Evolutionary conservation across 345 rosid species (phyloP), one percentile per base, ranked within the genome.

Genomic region (Boechera divaricarpa): DNA sequence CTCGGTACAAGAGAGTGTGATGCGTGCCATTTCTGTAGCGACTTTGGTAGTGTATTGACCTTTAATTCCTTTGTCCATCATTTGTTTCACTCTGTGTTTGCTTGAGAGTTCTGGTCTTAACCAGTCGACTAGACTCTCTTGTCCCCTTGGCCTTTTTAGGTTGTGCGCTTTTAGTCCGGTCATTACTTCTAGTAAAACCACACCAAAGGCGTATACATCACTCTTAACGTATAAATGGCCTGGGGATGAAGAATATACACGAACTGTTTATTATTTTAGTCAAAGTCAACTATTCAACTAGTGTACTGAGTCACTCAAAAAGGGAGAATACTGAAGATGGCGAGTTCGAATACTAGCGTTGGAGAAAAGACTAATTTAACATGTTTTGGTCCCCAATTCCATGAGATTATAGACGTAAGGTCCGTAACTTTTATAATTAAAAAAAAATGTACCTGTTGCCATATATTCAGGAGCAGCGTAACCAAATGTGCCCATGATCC

Each of bases 191-290:
- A 93, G 83, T 16, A 93, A 29, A 4, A 93, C 97, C 0, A 89
- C 96, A 0, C 97, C 96, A 1, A 93, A 93, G 0, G 92, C 94
- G 28, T 88, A 89, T 0, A 91, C 97, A 4, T 91, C 98, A 51
- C 95, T 91, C 78, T 79, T 93, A 55, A 91, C 88, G 38, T 91
- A 89, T 70, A 89, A 79, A 76, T 91, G 98, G 0, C 97, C 98
- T 89, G 86, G 3, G 0, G 6, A n/a, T 38, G 38, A 64, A 29
- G 3, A 73, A 29, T 39, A 49, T 0, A 75, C 39, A 75, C 41
- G 0, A 55, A 7, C 10, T 15, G 10, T 29, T 29, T 29, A n/a
- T 7, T 26, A 39, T 11, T 6, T 39, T 5, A 24, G 6, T 9
- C 5, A 0, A 18, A 60, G 3, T 36, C 29, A 1, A 28, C 1